These are phyloP conservation scores for Emmonsia crescens DNA, from an alignment of 2,329 filamentous ascomycete species.

Conservation along the genomic window DNA sequence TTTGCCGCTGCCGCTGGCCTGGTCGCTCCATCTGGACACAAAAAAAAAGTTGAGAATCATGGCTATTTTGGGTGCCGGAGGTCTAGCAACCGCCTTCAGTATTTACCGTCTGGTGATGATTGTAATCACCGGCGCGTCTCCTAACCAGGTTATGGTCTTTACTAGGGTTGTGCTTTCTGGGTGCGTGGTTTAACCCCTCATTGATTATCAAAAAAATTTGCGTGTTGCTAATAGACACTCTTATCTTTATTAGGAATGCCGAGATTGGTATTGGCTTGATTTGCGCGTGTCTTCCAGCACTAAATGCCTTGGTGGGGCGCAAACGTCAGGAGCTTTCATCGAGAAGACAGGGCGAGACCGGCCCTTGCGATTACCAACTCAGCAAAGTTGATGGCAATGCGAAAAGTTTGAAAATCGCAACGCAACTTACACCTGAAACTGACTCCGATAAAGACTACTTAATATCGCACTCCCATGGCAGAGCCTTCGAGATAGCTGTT, in stretches of 20 bases:
- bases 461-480: constrained; percentile 19
- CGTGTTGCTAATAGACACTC: neutral
- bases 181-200: constrained; percentile 22
- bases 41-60: constrained; percentile 39
- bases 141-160: constrained; percentile 18
- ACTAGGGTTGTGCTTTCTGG: constrained; percentile 23
- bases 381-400: neutral
- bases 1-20: constrained; percentile 39
- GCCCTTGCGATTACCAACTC: neutral
- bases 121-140: constrained; percentile 14
- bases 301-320: constrained; percentile 26
- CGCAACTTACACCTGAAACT: constrained; percentile 3
- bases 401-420: neutral
- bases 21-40: constrained; percentile 34
- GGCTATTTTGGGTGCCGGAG: constrained; percentile 40
- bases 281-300: constrained; percentile 30
- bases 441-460: constrained; percentile 20
- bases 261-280: constrained; percentile 32
- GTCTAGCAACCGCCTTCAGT: constrained; percentile 20
- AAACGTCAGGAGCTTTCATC: constrained; percentile 22
- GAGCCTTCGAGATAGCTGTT: constrained; percentile 19
- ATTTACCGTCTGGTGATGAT: constrained; percentile 20
- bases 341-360: constrained; percentile 2
- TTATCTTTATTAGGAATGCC: constrained; percentile 20
- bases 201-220: constrained; percentile 14